Evolutionary conservation across 164 flowering plant species (phyloP).

Genomic region (Vitis amurensis): DNA sequence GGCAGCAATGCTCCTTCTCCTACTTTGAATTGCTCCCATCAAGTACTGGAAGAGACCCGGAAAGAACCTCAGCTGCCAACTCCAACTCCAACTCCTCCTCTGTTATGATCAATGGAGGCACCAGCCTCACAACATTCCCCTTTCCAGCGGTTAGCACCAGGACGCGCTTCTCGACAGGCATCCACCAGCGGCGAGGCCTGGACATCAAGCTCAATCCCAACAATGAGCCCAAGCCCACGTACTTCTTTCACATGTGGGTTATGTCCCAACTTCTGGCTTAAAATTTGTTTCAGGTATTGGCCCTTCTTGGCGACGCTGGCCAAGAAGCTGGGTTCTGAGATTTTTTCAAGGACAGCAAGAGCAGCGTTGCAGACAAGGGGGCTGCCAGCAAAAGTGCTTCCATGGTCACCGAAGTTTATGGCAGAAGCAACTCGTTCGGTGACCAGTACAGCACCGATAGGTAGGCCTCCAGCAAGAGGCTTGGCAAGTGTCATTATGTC

Average conservation of each 20-base stretch:
- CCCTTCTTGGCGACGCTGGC: constrained; percentile 71
- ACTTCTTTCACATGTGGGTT: constrained; percentile 73
- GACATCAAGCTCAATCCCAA: constrained; percentile 84
- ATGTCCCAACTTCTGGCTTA: constrained; percentile 50
- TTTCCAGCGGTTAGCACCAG: constrained; percentile 86
- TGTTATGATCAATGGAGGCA: constrained; percentile 82
- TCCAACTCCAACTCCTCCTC: constrained; percentile 61
- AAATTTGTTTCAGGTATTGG: constrained; percentile 42
- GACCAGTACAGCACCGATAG: constrained; percentile 81
- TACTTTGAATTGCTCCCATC: constrained; percentile 28
- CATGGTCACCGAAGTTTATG: constrained; percentile 72
- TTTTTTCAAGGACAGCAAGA: constrained; percentile 61
- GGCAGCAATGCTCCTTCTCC: neutral
- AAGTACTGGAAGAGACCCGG: constrained; percentile 45
- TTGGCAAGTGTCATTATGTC: constrained; percentile 95
- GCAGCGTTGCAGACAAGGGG: constrained; percentile 80
- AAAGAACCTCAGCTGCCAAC: constrained; percentile 54
- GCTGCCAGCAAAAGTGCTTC: constrained; percentile 89
- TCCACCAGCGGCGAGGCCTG: constrained; percentile 73
- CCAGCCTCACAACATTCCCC: constrained; percentile 86
- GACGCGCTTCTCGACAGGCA: constrained; percentile 74
- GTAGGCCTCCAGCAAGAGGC: constrained; percentile 93
- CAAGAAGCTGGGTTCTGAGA: constrained; percentile 62
- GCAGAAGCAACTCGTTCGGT: constrained; percentile 74
- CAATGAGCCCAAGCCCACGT: constrained; percentile 74